phyloP scores from a whole-genome alignment of 1,139 yeast genomes.

The Lodderomyces parapsilosis region DNA sequence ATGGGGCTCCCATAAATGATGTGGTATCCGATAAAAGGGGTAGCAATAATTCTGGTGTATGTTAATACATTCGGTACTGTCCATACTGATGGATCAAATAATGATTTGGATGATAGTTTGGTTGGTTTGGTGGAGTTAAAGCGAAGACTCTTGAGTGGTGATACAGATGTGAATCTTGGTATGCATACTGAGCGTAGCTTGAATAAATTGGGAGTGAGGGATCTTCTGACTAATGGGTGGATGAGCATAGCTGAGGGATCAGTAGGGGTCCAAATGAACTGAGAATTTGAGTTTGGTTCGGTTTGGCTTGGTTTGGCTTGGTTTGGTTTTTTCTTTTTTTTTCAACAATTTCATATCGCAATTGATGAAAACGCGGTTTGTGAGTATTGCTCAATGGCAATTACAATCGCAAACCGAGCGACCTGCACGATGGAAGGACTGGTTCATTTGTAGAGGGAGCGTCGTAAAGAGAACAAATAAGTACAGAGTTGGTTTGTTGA shows the following conservation, averaged over 20 bases:
- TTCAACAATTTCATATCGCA: constrained; percentile 1
- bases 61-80: constrained; percentile 88
- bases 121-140: neutral
- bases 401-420: too few species aligned
- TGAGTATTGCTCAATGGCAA: neutral
- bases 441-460: too few species aligned
- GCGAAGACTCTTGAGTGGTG: neutral
- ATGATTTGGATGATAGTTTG: constrained; percentile 1
- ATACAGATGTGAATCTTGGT: neutral
- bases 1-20: constrained; percentile 60
- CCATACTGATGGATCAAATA: constrained; percentile 13
- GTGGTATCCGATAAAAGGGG: constrained; percentile 83
- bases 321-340: neutral
- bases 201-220: neutral
- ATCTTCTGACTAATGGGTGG: neutral
- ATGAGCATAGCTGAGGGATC: constrained; percentile 2
- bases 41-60: constrained; percentile 67
- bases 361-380: neutral
- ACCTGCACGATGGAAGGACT: too few species aligned
- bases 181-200: neutral
- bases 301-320: neutral
- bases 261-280: too few species aligned
- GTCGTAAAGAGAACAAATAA: too few species aligned
- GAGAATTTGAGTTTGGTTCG: too few species aligned
- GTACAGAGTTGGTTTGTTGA: too few species aligned